Evolutionary conservation across 768 basidiomycete genomes (phyloP), one percentile per base, ranked within the genome.

Genomic region (Amyloporia xantha): DNA sequence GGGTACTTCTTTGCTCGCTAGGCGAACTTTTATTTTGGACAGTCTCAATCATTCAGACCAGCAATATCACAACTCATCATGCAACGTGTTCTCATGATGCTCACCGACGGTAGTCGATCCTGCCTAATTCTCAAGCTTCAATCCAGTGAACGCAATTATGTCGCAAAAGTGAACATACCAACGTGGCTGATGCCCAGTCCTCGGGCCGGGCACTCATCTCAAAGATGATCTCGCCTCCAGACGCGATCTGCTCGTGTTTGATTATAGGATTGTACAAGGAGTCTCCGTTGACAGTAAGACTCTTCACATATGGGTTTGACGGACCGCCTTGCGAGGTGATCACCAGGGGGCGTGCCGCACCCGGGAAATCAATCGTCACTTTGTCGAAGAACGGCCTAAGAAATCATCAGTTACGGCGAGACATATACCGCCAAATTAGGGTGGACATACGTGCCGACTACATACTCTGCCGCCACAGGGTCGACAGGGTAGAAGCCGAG

Each of bases 401-500:
- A 11, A 3, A 24, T 10, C 38, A 39, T 19, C 38, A 39, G 38
- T 39, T 41, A 35, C 24, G 3, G n/a, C 6, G 35, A 47, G 26
- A 5, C 25, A 19, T 10, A 7, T 13, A 11, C 33, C 9, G n/a
- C 20, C 9, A 39, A 39, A 39, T 39, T 9, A 39, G 10, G 20
- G 38, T 13, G 23, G 33, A 71, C 75, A 38, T 59, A 84, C 85
- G 81, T 79, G 54, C 88, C 89, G 40, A 92, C 71, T 48, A 89
- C 71, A 52, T 91, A 91, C 57, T 79, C 77, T 2, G 77, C 81
- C 0, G 83, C 85, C 0, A 84, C 84, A 0, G 89, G 89, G 59
- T 91, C 84, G 35, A 91, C 86, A 30, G 86, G 87, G 56, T 91
- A 91, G 63, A 91, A 86, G 1, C 89, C 88, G 64, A 92, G 72